These are phyloP conservation scores for Clarireedia paspali DNA, from an alignment of 2,329 filamentous ascomycete species.

Conservation along the genomic window DNA sequence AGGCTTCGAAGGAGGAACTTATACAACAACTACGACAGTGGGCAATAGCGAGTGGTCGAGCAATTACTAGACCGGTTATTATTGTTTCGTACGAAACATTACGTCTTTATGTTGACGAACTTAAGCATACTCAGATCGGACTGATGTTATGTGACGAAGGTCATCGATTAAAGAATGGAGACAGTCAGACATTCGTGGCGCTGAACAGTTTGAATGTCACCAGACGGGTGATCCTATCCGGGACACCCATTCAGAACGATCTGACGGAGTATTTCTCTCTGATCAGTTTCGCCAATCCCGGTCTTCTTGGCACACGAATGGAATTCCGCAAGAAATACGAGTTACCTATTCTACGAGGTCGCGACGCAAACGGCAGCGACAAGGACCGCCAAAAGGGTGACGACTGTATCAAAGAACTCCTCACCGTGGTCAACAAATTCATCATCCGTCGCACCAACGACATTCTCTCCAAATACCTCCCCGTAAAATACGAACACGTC, in stretches of 20 bases:
- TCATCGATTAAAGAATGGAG: slow-evolving; percentile 91
- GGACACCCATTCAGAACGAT: slow-evolving; percentile 97
- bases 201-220: slow-evolving; percentile 86
- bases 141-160: slow-evolving; percentile 94
- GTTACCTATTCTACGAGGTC: slow-evolving; percentile 81
- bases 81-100: slow-evolving; percentile 98
- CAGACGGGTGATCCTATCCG: slow-evolving; percentile 86
- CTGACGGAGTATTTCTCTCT: slow-evolving; percentile 96
- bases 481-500: slow-evolving; percentile 98
- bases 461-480: slow-evolving; percentile 93
- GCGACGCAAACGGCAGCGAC: slow-evolving; percentile 84
- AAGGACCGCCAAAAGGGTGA: slow-evolving; percentile 76
- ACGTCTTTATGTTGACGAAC: slow-evolving; percentile 80
- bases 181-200: slow-evolving; percentile 90
- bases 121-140: slow-evolving; percentile 85
- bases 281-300: slow-evolving; percentile 93
- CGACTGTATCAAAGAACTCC: slow-evolving; percentile 71
- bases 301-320: slow-evolving; percentile 75
- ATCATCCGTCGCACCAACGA: slow-evolving; percentile 98
- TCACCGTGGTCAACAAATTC: slow-evolving; percentile 89
- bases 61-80: slow-evolving; percentile 58
- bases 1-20: slow-evolving; percentile 89
- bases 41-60: slow-evolving; percentile 63
- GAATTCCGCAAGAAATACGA: slow-evolving; percentile 96
- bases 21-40: slow-evolving; percentile 87